These are phyloP conservation scores for Saprolegnia diclina DNA, from an alignment of 352 stramenopile species.

Conservation along the genomic window DNA sequence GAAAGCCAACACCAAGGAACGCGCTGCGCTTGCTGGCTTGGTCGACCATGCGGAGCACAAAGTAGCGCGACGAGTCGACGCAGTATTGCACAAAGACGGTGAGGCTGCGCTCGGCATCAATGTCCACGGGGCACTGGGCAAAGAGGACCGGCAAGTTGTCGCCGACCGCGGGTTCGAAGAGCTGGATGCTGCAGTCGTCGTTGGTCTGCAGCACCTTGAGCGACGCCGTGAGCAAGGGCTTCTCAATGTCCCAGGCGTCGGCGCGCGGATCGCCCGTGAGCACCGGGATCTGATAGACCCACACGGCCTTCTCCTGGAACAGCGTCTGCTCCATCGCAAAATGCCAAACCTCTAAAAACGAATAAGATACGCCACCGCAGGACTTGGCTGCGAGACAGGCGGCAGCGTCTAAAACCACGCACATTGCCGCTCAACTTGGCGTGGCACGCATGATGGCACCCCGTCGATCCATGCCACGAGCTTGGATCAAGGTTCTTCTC, in stretches of 20 bases:
- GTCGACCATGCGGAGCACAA: constrained; percentile 82
- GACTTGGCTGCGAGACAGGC: too few species aligned
- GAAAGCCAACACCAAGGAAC: constrained; percentile 76
- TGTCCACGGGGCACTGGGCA: constrained; percentile 69
- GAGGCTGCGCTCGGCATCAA: constrained; percentile 53
- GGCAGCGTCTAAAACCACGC: too few species aligned
- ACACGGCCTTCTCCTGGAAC: constrained; percentile 70
- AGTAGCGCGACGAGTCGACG: constrained; percentile 83
- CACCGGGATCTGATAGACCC: constrained; percentile 83
- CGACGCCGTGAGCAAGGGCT: constrained; percentile 72
- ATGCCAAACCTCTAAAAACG: not conserved
- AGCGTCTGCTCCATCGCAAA: constrained; percentile 53
- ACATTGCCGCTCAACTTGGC: not conserved
- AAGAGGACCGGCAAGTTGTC: constrained; percentile 37
- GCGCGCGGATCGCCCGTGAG: constrained; percentile 66
- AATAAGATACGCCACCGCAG: not conserved
- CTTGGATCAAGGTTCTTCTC: not conserved
- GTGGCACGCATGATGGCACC: not conserved
- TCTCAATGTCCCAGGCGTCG: constrained; percentile 74
- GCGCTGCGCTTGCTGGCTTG: constrained; percentile 59
- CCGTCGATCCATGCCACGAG: not conserved
- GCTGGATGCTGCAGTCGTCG: constrained; percentile 63
- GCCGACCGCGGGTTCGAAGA: constrained; percentile 55
- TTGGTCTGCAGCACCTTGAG: constrained; percentile 63
- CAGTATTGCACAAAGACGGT: constrained; percentile 81